Percentiles rank a stretch among this genome's conserved stretches.
Evolutionary conservation across 1,284 basidiomycete genomes (phyloP).

Genomic region (Moesziomyces globuligerus): DNA sequence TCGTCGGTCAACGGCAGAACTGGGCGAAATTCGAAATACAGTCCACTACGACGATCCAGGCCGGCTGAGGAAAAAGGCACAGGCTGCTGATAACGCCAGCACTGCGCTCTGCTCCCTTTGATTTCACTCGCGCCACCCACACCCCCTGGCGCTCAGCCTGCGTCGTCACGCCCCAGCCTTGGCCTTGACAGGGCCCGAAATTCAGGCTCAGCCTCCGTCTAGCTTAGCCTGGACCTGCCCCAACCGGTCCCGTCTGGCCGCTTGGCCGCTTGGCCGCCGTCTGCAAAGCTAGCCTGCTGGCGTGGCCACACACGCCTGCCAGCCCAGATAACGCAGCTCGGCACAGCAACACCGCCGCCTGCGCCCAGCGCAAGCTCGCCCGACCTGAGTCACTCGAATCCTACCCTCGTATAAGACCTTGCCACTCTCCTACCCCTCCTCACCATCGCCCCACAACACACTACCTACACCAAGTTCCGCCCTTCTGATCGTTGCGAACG

Average conservation of each 20-base stretch:
- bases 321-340: not conserved
- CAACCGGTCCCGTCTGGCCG: not conserved
- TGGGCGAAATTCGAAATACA: no score
- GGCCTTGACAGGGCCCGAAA: not conserved
- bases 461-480: slow-evolving; percentile 44
- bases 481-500: no score
- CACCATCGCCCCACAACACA: slow-evolving; percentile 44
- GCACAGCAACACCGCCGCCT: not conserved
- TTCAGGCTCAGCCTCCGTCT: not conserved
- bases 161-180: not conserved
- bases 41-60: no score
- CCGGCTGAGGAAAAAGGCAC: no score
- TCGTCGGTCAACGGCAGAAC: no score
- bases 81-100: no score
- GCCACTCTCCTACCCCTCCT: slow-evolving; percentile 6
- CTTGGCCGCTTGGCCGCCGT: not conserved
- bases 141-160: no score
- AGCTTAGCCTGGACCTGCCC: not conserved
- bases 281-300: not conserved
- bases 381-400: slow-evolving; percentile 36
- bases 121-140: no score
- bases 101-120: no score
- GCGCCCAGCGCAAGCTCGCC: slow-evolving; percentile 16
- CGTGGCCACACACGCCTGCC: no score
- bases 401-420: slow-evolving; percentile 26